phyloP scores from a whole-genome alignment of 345 rosid genomes.

The Lepidium didymum region DNA sequence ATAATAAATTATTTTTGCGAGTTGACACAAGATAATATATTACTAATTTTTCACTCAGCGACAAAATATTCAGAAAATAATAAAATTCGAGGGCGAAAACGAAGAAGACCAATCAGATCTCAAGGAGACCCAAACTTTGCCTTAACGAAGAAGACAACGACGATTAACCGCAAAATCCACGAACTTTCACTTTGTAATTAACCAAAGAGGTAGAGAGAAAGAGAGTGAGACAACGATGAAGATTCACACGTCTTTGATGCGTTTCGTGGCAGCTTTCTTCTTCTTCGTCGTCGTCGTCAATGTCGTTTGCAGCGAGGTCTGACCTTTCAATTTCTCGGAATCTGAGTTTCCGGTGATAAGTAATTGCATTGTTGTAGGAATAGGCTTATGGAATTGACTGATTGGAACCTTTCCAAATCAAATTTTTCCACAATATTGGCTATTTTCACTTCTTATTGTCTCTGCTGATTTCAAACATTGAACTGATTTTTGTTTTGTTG shows the following conservation, averaged over 20 bases:
- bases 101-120: conserved; percentile 19
- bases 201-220: background rate
- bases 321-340: background rate
- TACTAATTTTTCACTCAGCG: background rate
- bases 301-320: conserved; percentile 29
- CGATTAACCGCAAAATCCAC: background rate
- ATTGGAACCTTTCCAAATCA: background rate
- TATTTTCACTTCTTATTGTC: background rate
- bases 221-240: background rate
- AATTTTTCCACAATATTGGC: background rate
- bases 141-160: conserved; percentile 25
- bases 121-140: background rate
- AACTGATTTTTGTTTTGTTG: background rate
- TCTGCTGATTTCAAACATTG: background rate
- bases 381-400: background rate
- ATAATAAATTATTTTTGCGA: background rate
- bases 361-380: background rate
- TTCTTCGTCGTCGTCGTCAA: conserved; percentile 32
- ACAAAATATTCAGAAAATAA: background rate
- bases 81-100: background rate
- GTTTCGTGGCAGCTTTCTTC: conserved; percentile 27
- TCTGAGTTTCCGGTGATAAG: background rate
- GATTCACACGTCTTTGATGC: background rate
- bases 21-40: background rate
- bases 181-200: background rate